phyloP scores from a whole-genome alignment of 345 rosid genomes.

The Stellera chamaejasme region DNA sequence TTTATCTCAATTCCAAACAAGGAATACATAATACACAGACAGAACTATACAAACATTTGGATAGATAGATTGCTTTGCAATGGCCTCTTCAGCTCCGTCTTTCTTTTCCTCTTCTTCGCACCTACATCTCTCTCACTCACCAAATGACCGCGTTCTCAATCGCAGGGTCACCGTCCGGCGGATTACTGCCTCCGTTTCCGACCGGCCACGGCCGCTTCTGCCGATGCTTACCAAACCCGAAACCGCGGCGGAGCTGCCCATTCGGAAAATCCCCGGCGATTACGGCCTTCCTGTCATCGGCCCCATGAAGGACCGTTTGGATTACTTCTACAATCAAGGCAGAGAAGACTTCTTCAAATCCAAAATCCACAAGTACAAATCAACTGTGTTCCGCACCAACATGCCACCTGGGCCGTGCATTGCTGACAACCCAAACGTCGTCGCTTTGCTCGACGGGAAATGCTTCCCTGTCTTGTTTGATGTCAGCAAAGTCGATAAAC shows the following conservation, averaged over 20 bases:
- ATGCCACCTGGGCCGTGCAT: conserved; percentile 86
- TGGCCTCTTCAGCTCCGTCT: conserved; percentile 27
- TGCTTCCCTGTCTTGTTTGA: conserved; percentile 88
- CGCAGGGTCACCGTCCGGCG: conserved; percentile 14
- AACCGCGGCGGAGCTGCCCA: conserved; percentile 30
- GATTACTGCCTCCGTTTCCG: conserved; percentile 36
- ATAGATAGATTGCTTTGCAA: background rate
- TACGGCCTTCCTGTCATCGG: conserved; percentile 70
- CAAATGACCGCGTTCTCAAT: background rate
- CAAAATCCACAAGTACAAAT: conserved; percentile 47
- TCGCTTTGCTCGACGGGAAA: conserved; percentile 81
- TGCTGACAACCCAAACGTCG: conserved; percentile 48
- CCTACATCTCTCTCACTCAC: background rate
- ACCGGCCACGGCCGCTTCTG: conserved; percentile 14
- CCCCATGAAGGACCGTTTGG: conserved; percentile 67
- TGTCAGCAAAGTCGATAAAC: conserved; percentile 69
- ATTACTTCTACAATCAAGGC: conserved; percentile 68
- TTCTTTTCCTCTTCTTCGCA: conserved; percentile 21
- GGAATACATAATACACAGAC: no score
- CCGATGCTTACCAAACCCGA: conserved; percentile 7
- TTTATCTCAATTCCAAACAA: no score
- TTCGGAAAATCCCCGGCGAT: conserved; percentile 59
- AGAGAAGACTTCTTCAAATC: conserved; percentile 69
- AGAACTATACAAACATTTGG: no score
- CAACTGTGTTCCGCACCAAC: conserved; percentile 62